Base-by-base conservation (phyloP, 2,329 filamentous ascomycete species). In the Blastomyces gilchristii region DNA sequence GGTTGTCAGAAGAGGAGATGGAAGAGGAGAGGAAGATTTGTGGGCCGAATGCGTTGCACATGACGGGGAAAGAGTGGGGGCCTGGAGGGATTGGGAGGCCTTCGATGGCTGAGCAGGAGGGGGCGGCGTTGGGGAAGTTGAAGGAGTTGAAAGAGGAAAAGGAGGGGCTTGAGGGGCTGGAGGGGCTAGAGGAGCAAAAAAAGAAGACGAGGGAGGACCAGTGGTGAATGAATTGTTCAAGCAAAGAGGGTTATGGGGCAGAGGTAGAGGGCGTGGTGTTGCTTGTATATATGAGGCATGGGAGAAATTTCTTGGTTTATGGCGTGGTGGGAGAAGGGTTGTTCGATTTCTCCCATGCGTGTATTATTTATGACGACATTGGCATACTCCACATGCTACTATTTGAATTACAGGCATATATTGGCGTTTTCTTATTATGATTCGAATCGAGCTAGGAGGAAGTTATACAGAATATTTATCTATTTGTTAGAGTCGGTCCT, bases 21-120 rank as follows among this genome's bases (percentile, higher is more conserved):
- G 74, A 76, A 47, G 76, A 78, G 62, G 76, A 78, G 66, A 71
- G 69, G 43, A 69, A 69, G 22, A 77, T 78, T 56, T 78, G 76
- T 60, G 76, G 76, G 43, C 64, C 68, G 1, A 70, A 76, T 68
- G 75, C 76, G 9, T 66, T 77, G 63, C 70, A 71, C 16, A 65
- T 75, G 43, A 73, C 76, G 64, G 71, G 75, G 53, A 74, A 72
- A 31, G 64, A 64, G 58, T 49, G 39, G 28, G 59, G 25, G 28
- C 14, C 14, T 41, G 54, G 37, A 47, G 39, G n/a, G 8, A 63
- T 28, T 43, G 63, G 63, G 34, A 53, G 60, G 12, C 53, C 62
- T 37, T 63, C 61, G 22, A 34, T 67, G 41, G 66, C 64, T n/a
- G 65, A 66, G 54, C 62, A 65, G 9, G 63, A 66, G 34, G 59